These are phyloP conservation scores for Iberis pinnata DNA, from an alignment of 345 rosid species.

Conservation along the genomic window DNA sequence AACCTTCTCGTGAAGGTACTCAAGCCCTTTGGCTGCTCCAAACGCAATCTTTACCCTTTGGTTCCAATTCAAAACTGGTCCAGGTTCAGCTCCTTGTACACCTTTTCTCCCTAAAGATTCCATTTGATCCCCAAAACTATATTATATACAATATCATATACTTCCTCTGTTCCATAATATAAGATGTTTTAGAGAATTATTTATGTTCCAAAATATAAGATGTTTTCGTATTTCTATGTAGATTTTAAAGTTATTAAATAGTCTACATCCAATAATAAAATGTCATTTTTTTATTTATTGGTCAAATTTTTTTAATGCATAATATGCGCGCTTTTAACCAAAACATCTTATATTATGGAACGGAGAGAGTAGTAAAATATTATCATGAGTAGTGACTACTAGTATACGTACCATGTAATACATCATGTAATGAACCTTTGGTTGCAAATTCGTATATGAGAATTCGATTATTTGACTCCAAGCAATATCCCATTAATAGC, in stretches of 20 bases:
- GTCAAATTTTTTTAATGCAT: too few species aligned
- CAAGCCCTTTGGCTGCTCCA: slow-evolving; percentile 92
- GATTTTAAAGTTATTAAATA: too few species aligned
- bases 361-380: too few species aligned
- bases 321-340: too few species aligned
- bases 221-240: too few species aligned
- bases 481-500: slow-evolving; percentile 76
- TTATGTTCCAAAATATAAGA: too few species aligned
- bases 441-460: slow-evolving; percentile 70
- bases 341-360: too few species aligned
- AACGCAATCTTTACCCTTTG: slow-evolving; percentile 84
- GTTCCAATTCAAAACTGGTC: slow-evolving; percentile 81
- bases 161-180: too few species aligned
- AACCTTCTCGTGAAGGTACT: slow-evolving; percentile 85
- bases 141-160: neutral
- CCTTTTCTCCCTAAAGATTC: slow-evolving; percentile 75
- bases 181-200: too few species aligned
- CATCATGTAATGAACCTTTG: slow-evolving; percentile 87
- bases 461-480: slow-evolving; percentile 66
- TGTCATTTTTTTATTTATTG: too few species aligned
- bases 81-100: slow-evolving; percentile 92
- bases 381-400: neutral
- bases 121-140: neutral
- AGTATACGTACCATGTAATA: slow-evolving; percentile 57
- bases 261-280: too few species aligned